Evolutionary conservation across 139 green algal species (phyloP).

Genomic region (Klebsormidium nitens): DNA sequence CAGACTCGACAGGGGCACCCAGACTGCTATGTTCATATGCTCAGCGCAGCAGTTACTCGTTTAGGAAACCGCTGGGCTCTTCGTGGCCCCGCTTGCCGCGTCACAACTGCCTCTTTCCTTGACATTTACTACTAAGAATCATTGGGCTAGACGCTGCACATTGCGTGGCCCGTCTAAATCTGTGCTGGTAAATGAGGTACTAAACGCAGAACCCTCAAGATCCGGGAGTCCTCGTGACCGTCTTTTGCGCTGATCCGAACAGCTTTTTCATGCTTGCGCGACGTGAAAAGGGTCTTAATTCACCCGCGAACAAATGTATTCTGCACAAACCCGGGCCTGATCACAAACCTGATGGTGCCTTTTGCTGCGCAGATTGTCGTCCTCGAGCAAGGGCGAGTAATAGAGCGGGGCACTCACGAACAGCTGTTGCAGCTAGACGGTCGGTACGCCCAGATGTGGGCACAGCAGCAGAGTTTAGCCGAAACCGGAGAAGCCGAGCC

Average conservation of each 20-base stretch:
- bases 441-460: constrained; percentile 37
- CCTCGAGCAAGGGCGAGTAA: constrained; percentile 69
- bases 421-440: constrained; percentile 55
- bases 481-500: background rate
- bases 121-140: too few species aligned
- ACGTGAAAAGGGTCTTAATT: too few species aligned
- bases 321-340: background rate
- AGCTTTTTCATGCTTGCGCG: background rate
- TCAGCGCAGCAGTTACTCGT: too few species aligned
- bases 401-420: constrained; percentile 66
- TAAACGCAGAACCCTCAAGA: constrained; percentile 7
- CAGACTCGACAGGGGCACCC: too few species aligned
- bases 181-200: background rate
- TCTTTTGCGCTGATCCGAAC: background rate
- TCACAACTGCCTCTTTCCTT: too few species aligned
- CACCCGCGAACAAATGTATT: background rate
- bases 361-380: constrained; percentile 66
- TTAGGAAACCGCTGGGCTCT: too few species aligned
- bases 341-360: background rate
- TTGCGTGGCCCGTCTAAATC: constrained; percentile 8
- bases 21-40: too few species aligned
- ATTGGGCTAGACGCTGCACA: too few species aligned
- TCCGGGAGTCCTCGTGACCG: background rate
- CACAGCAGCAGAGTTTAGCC: constrained; percentile 21
- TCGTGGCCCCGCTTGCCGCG: too few species aligned